Percentiles rank a stretch among this genome's conserved stretches.
These are phyloP conservation scores for Dactylellina haptotyla DNA, from an alignment of 2,329 filamentous ascomycete species.

Conservation along the genomic window DNA sequence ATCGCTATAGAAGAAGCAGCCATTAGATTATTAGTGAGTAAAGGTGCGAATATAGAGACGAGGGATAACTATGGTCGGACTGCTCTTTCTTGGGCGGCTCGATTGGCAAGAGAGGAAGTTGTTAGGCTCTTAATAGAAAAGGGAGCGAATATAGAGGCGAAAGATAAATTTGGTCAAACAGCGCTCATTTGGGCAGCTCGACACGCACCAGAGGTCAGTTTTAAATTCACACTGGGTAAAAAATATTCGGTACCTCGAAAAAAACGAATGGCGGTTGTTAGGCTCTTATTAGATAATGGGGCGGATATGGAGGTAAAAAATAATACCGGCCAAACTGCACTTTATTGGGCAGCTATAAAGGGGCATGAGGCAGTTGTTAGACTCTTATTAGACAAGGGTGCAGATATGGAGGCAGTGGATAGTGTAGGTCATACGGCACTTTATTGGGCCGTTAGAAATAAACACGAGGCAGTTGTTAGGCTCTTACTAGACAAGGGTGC, in stretches of 20 bases:
- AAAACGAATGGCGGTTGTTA: not conserved
- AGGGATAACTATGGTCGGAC: not conserved
- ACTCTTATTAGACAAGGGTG: not conserved
- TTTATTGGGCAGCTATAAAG: not conserved
- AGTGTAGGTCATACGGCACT: not conserved
- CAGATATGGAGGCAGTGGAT: not conserved
- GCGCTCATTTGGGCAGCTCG: not conserved
- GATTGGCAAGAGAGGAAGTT: not conserved
- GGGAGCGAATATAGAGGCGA: not conserved
- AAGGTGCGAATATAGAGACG: not conserved
- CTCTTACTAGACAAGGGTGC: not conserved
- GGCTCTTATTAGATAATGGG: not conserved
- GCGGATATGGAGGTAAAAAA: too few species aligned
- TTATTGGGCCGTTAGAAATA: not conserved
- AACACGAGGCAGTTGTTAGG: not conserved
- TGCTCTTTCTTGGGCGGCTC: not conserved
- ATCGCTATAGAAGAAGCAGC: not conserved
- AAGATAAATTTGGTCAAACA: not conserved
- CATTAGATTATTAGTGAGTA: not conserved
- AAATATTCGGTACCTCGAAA: not conserved
- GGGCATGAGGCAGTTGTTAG: not conserved
- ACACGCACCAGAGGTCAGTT: not conserved
- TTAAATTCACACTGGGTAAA: too few species aligned
- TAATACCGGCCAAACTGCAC: not conserved
- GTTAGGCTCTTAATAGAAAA: not conserved